Evolutionary conservation across 2,329 filamentous ascomycete species (phyloP), one percentile per base, ranked within the genome.

Genomic region (Nakataea oryzae): DNA sequence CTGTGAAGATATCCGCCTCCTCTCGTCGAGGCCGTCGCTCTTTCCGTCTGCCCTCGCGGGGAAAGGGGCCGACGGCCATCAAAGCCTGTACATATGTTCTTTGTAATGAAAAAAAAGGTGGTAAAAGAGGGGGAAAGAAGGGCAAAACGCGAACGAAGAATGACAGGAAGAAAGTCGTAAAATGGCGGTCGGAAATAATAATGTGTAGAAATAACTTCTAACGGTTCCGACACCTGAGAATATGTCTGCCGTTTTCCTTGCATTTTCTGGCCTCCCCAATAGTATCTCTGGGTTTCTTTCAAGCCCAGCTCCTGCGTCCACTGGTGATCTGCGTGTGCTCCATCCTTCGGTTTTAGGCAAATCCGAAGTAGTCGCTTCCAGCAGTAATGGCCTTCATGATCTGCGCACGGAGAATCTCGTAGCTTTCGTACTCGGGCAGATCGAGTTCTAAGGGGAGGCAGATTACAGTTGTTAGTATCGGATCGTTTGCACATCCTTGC

Each of bases 301-400:
- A 14, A 26, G 24, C 57, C n/a, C 30, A 41, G 57, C 57, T 27
- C 30, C 57, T 24, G 57, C 34, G 17, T 29, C 14, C 24, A 26
- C 34, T 47, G 12, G 34, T 47, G 8, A 7, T 50, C 41, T n/a
- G 13, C 6, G n/a, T 9, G 34, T 50, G 58, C 32, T 41, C 14
- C 54, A 17, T 21, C 7, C 58, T 17, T 34, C 57, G 28, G 14
- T 12, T 28, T 80, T 88, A 97, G 69, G 95, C 93, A 76, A 99
- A 97, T 65, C 95, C 95, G 75, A 99, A 99, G 74, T 89, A 97
- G 74, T 97, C 93, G 78, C 92, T 95, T 68, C 95, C 95, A 67
- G 93, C 88, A n/a, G 95, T 99, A 75, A 99, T 97, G 65, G 95
- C 95, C 68, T 93, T 97, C 74, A 96, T 87, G 64, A 99, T 78